Base-by-base conservation (phyloP, 495 filamentous ascomycete species). In the Penicillium goetzii region DNA sequence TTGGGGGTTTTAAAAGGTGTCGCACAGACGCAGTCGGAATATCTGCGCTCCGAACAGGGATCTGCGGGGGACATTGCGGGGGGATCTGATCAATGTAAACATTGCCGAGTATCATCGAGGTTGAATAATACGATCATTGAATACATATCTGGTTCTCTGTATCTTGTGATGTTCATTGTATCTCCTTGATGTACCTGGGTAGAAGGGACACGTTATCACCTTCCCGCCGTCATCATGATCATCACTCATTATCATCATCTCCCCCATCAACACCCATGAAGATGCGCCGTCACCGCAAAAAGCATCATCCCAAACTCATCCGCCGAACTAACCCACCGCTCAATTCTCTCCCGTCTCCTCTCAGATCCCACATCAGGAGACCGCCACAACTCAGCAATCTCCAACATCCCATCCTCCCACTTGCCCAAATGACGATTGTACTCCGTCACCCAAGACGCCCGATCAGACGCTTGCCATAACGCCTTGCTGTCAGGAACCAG, bases 321-420 rank as follows among this genome's bases (percentile, higher is more conserved):
- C 19, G 63, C 56, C 3, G 60, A 50, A 50, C 60, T 49, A 1
- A 74, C 17, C 72, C 74, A 77, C 32, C 71, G 64, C 15, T 71
- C 71, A 50, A 77, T 64, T 8, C 65, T 56, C 23, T 63, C 58
- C 17, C 62, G 57, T 17, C 56, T 56, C 4, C 58, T 41, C 0
- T 50, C 34, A 9, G 63, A 7, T 43, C 19, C 41, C 6, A 19
- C 68, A 26, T 68, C 66, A 3, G 56, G 45, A 3, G 67, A 69
- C 40, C 47, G 55, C 80, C 80, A 83, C 2, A 84, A 68, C 62
- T 82, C 80, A 2, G 74, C 72, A 11, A 83, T 80, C 9, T 68
- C 66, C 25, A 84, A 61, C 50, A 67, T 68, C 11, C 70, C 73
- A 34, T 75, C 78, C 28, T 71, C 56, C 80, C 81, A 82, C 12